These are phyloP conservation scores for Pythium guiyangense DNA, from an alignment of 352 stramenopile genomes.

Conservation along the genomic window DNA sequence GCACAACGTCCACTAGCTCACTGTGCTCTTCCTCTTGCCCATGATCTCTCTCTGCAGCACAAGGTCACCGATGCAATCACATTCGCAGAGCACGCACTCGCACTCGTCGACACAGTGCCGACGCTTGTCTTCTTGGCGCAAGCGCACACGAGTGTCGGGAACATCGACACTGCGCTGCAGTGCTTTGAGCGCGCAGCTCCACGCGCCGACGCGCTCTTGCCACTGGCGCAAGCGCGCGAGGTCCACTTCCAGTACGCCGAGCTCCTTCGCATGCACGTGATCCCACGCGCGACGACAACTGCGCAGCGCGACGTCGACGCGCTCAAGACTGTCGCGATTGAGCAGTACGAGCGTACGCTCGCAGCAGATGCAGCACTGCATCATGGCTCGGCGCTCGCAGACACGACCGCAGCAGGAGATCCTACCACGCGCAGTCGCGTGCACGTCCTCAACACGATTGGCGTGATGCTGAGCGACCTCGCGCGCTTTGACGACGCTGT, in stretches of 20 bases:
- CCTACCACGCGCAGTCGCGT: constrained; percentile 1
- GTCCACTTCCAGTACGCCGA: constrained; percentile 16
- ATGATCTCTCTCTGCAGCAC: constrained; percentile 1
- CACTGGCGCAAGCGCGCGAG: constrained; percentile 5
- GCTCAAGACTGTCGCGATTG: too few species aligned
- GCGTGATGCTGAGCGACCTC: constrained; percentile 14
- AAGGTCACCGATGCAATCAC: constrained; percentile 1
- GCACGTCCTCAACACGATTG: constrained; percentile 26
- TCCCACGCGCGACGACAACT: background rate
- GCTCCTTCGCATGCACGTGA: constrained; percentile 3
- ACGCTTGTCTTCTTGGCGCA: constrained; percentile 11
- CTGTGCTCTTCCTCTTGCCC: background rate
- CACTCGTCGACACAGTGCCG: constrained; percentile 1
- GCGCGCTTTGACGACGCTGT: constrained; percentile 2
- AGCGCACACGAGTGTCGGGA: background rate
- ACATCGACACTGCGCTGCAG: background rate
- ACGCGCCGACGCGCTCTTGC: background rate
- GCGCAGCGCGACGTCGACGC: background rate
- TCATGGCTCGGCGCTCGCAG: background rate
- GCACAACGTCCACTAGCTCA: background rate
- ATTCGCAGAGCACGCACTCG: background rate
- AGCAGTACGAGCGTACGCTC: constrained; percentile 10
- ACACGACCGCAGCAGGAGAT: background rate
- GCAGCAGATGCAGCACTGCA: background rate
- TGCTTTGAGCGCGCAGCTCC: constrained; percentile 7